Evolutionary conservation across 2,329 filamentous ascomycete species (phyloP).

Genomic region (Dendrostoma leiphaemia): DNA sequence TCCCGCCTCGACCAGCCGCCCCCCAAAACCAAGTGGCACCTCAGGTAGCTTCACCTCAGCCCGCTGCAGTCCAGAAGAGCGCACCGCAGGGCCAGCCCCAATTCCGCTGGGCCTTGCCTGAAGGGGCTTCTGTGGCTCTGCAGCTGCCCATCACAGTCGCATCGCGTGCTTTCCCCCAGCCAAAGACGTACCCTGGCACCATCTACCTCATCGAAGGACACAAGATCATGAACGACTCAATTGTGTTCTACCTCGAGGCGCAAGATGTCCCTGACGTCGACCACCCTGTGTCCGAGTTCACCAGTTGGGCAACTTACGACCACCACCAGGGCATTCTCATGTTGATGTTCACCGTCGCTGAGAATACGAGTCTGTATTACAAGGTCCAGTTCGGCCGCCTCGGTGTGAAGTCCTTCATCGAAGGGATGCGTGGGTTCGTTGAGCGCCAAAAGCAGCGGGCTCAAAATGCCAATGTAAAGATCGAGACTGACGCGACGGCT

Average conservation of each 20-base stretch:
- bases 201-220: slow-evolving; percentile 3
- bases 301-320: neutral
- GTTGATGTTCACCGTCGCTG: slow-evolving; percentile 4
- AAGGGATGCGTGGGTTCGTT: neutral
- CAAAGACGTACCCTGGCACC: neutral
- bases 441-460: neutral
- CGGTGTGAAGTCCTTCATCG: neutral
- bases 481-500: neutral
- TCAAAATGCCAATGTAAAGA: too few species aligned
- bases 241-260: slow-evolving; percentile 8
- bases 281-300: neutral
- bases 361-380: neutral
- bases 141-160: neutral
- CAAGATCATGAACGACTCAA: neutral
- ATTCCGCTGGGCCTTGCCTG: neutral
- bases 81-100: neutral
- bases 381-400: neutral
- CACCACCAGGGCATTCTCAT: slow-evolving; percentile 1
- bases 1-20: neutral
- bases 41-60: neutral
- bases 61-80: neutral
- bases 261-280: neutral
- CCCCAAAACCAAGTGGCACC: neutral
- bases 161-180: neutral
- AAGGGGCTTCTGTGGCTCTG: neutral